Evolutionary conservation across 176 grass and related monocot genomes (phyloP), one percentile per base, ranked within the genome.

Genomic region (Oropetium thomaeum): DNA sequence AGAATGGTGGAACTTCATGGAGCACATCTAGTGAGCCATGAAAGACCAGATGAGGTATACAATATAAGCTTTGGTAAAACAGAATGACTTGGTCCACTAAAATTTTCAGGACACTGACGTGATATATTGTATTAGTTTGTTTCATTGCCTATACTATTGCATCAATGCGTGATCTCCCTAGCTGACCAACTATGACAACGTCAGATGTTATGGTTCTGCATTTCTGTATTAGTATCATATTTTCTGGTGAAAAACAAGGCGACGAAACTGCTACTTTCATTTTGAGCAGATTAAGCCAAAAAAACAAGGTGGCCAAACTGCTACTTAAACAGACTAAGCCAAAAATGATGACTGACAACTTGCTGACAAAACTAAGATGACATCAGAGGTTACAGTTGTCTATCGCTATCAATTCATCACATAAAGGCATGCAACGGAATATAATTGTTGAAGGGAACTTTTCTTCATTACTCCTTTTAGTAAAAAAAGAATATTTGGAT

Each of bases 1-100:
- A 99, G 87, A 87, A 92, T 99, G 89, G 89, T 99, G 31, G 96
- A 92, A 15, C 92, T 96, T 80, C 92, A 92, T 49, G 96, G 96
- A 8, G 96, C 84, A 77, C 96, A 99, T 84, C 84, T 99, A 76
- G 96, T 99, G 42, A 99, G 89, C 85, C 96, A 92, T 82, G 96
- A 99, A 92, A 92, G 89, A 66, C 89, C 89, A 62, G 76, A 96
- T 14, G 96, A 99, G 92, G 96, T 99, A 90, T 34, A 85, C 31
- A 43, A 6, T 23, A 5, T 23, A 31, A 62, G 10, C 39, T 28
- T 71, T 59, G 1, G 19, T 26, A 45, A 43, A 52, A 45, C 42
- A 69, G 19, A 10, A 44, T 20, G 40, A 17, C 13, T 70, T 61
- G 27, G 16, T 30, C 32, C 2, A 75, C 77, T 25, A n/a, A 29